Evolutionary conservation across 805 yeast genomes (phyloP), one percentile per base, ranked within the genome.

Genomic region (Myxozyma vanderwaltii): DNA sequence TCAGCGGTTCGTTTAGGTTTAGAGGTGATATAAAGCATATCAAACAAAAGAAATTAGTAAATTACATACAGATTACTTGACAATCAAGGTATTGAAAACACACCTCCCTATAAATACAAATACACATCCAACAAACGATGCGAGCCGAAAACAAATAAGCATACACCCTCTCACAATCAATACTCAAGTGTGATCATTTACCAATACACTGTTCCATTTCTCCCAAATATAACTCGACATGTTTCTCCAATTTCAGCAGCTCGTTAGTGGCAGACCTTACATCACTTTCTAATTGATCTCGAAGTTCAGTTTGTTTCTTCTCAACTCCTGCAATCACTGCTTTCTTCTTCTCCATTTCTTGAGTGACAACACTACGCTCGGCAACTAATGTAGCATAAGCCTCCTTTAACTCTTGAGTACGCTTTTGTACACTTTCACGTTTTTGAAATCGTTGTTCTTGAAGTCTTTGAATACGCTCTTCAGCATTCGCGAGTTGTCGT

Each of bases 191-290:
- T 19, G n/a, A 47, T 19, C 27, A 48, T 38, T 39, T 54, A 1
- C 55, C 50, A 21, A 66, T 60, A 27, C 68, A 33, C 64, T 76
- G 79, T 39, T 76, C 75, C 77, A 84, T 79, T 58, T 82, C 85
- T 41, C 72, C 71, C 52, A 83, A 67, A 65, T 86, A 86, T 55
- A 77, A 71, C 59, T 76, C 76, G 43, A 86, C 76, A 64, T 83
- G 86, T 8, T 82, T 75, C 58, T 82, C 82, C 56, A 86, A 75
- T 59, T 79, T 75, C 23, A 82, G 79, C 55, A 84, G 75, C 66
- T 84, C 87, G 51, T 76, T 69, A 57, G 81, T 82, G 7, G 85
- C 77, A 38, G 77, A 80, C 60, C 80, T 77, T 50, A 80, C 76
- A 65, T 86, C 90, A 26, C 68, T 68, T 51, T 83, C 83, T 61